Base-by-base conservation (phyloP, 352 stramenopile genomes). In the Elongisporangium undulatum region DNA sequence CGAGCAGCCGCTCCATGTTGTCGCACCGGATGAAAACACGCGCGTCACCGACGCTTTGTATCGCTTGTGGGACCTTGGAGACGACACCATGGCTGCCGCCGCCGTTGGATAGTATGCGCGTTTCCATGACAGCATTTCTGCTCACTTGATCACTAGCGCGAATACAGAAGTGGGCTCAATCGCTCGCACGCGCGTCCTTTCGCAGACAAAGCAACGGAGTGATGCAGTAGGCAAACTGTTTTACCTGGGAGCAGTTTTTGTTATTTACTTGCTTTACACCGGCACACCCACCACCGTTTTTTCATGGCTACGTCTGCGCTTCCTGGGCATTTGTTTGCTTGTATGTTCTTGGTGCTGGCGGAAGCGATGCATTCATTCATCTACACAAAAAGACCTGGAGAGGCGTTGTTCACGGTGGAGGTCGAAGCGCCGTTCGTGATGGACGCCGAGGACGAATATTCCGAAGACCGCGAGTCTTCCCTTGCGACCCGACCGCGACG, bases 401-500 rank as follows among this genome's bases (percentile, higher is more conserved):
- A 45, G 34, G 34, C 34, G 12, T 45, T 45, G 12, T 45, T 45
- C 34, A 45, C 34, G 34, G 34, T 45, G 16, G 34, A 45, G 34
- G 34, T 45, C 34, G 34, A 15, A 17, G 49, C 49, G 21, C 49
- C 21, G 49, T 21, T 53, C 49, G 49, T 21, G 21, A 53, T 21
- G 21, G 49, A 53, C n/a, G 19, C 19, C 13, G 63, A 56, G 17
- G 57, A 69, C 23, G 71, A 58, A 51, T 87, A 94, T 59, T 94
- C 81, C 0, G 82, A 90, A 12, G 77, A 53, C 34, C 85, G 82
- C 39, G 82, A 89, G 56, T 92, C 79, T 64, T 90, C 79, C n/a
- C 82, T 74, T 45, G 85, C 91, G n/a, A 67, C 65, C 48, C 81
- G 74, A 13, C 69, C 63, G 19, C 85, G 82, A 48, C 71, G 62